Conservation (phyloP, 257 asterid genomes). For the Ilex asprella region DNA sequence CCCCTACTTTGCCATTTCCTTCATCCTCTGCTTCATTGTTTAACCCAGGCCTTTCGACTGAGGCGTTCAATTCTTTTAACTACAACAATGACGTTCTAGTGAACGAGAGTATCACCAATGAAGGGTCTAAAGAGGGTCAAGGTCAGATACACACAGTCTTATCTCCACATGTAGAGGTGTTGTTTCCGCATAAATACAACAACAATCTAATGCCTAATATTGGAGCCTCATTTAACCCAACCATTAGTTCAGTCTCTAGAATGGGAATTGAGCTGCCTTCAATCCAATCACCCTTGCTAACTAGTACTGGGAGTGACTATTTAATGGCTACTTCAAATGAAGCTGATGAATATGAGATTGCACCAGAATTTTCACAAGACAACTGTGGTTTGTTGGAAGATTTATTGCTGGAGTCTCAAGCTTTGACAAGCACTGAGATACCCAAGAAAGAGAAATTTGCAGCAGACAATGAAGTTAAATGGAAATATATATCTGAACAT, state of each 20-base stretch:
- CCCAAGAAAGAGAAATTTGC: not conserved
- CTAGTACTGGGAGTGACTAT: conserved; percentile 15
- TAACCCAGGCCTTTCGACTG: conserved; percentile 15
- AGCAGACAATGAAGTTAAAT: conserved; percentile 2
- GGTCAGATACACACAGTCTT: too few relatives aligned
- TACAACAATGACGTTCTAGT: conserved; percentile 1
- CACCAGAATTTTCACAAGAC: conserved; percentile 10
- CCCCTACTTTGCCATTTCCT: conserved; percentile 19
- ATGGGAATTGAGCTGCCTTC: conserved; percentile 42
- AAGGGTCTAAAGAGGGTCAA: too few relatives aligned
- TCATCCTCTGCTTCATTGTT: conserved; percentile 9
- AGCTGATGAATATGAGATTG: conserved; percentile 23
- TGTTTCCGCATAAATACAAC: conserved; percentile 5
- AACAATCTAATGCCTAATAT: conserved; percentile 4
- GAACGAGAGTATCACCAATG: too few relatives aligned
- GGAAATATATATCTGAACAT: conserved; percentile 18
- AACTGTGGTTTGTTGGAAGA: conserved; percentile 53
- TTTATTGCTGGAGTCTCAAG: conserved; percentile 35
- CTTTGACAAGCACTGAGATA: conserved; percentile 17
- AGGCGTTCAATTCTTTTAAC: conserved; percentile 10
- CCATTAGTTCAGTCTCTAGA: not conserved
- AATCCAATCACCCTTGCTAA: conserved; percentile 27
- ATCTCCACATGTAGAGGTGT: too few relatives aligned
- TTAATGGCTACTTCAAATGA: conserved; percentile 23
- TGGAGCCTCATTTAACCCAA: conserved; percentile 8